Percentiles rank a stretch among this genome's conserved stretches.
Conservation (phyloP, 805 yeast genomes). For the Tetrapisispora pingtungensis region DNA sequence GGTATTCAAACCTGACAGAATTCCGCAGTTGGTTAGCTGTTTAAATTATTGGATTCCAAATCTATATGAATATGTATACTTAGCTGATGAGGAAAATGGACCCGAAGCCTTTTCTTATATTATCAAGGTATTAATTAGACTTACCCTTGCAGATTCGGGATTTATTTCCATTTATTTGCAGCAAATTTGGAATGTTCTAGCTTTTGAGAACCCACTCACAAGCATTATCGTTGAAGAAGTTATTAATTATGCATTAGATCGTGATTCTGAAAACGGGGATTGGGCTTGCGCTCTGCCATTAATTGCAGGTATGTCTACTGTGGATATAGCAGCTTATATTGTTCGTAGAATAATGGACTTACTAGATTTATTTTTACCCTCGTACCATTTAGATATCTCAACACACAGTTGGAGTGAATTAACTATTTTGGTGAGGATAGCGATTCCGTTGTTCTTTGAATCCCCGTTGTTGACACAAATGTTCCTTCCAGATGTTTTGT, state of each 20-base stretch:
- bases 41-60: constrained; percentile 69
- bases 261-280: constrained; percentile 62
- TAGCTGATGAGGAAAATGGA: constrained; percentile 47
- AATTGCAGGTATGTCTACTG: constrained; percentile 56
- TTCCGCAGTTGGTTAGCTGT: constrained; percentile 19
- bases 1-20: constrained; percentile 13
- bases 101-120: constrained; percentile 50
- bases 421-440: constrained; percentile 52
- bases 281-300: constrained; percentile 56
- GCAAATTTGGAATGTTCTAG: constrained; percentile 57
- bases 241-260: constrained; percentile 61
- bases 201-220: constrained; percentile 50
- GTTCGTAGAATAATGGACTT: constrained; percentile 46
- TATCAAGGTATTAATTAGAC: constrained; percentile 50
- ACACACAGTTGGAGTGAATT: constrained; percentile 61
- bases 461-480: constrained; percentile 49
- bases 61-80: constrained; percentile 46
- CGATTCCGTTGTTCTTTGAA: constrained; percentile 62
- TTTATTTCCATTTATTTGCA: constrained; percentile 46
- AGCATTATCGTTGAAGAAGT: constrained; percentile 60
- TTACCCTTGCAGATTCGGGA: constrained; percentile 41
- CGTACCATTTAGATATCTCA: constrained; percentile 32
- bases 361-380: constrained; percentile 41
- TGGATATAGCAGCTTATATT: constrained; percentile 61
- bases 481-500: constrained; percentile 62